Evolutionary conservation across 768 basidiomycete species (phyloP), one percentile per base, ranked within the genome.

Genomic region (Asterophora lycoperdoides): DNA sequence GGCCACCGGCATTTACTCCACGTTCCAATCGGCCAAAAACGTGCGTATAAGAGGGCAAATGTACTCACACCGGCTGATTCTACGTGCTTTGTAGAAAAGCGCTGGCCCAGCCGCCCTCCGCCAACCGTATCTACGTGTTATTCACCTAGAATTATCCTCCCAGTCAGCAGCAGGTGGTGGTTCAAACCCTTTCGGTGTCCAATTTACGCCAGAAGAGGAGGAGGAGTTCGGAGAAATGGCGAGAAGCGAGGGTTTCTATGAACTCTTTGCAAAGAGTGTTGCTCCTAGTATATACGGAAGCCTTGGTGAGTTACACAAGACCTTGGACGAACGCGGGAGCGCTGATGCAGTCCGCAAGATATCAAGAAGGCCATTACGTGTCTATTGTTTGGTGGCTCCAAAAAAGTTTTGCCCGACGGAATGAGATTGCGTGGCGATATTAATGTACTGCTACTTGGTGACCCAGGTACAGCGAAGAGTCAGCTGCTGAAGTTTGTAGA

Each of bases 401-500:
- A 93, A 72, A 99, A 99, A 68, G 75, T 96, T 42, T 70, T 99
- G 5, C 96, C 96, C 7, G 96, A 99, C 64, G 94, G 96, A 8
- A 94, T 97, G 91, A 79, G 96, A 28, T 69, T 99, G 35, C 79
- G 96, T 63, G 96, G 96, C 9, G 96, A 99, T 63, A 98, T 99
- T 64, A 99, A 99, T 64, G 96, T 99, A 15, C 71, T 99, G 8
- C 69, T 98, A 20, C 79, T 99, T 23, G 96, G 96, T 66, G 96
- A 99, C 65, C 96, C 96, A 7, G 96, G 96, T 69, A 98, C 96
- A 11, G 96, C 96, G 17, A 99, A 99, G 68, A 91, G 87, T 71
- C 96, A 99, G 60, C 72, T 99, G 58, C 81, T 99, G 53, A 99
- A 99, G 61, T 99, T 99, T 56, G 96, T 98, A 10, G 96, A 99